Conservation (phyloP, 2,329 filamentous ascomycete species). For the Coleophoma cylindrospora region DNA sequence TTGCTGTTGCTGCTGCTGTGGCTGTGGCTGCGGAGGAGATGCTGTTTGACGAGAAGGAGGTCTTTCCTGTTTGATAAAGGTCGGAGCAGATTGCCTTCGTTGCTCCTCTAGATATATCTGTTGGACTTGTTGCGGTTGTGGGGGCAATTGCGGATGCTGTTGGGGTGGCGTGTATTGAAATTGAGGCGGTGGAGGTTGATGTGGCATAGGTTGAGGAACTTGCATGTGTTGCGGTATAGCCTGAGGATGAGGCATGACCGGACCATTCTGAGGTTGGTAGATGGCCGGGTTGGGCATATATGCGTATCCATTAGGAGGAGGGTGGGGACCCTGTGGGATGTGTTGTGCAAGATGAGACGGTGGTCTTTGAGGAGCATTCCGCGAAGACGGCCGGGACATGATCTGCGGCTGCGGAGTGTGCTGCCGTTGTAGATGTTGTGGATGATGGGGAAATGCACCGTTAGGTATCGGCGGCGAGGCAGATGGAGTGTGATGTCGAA, state of each 20-base stretch:
- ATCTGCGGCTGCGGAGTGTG: conserved; percentile 78
- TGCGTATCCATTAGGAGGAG: conserved; percentile 65
- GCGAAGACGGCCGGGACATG: conserved; percentile 71
- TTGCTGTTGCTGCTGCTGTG: conserved; percentile 43
- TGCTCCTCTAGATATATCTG: conserved; percentile 74
- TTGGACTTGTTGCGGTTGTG: conserved; percentile 43
- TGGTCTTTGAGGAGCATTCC: conserved; percentile 72
- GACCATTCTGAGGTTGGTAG: conserved; percentile 61
- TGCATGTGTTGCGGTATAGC: conserved; percentile 22
- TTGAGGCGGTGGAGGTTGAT: conserved; percentile 43
- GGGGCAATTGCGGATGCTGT: conserved; percentile 26
- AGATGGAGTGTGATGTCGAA: conserved; percentile 77
- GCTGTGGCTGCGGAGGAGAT: conserved; percentile 40
- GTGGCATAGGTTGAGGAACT: conserved; percentile 16
- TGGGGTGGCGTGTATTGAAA: conserved; percentile 22
- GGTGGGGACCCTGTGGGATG: conserved; percentile 56
- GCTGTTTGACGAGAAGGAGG: conserved; percentile 45
- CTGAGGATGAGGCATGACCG: conserved; percentile 15
- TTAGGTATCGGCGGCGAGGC: conserved; percentile 82
- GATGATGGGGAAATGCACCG: conserved; percentile 30
- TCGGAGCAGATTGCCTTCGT: conserved; percentile 66
- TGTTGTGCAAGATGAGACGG: conserved; percentile 68
- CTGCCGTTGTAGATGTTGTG: conserved; percentile 40
- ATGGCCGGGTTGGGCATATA: conserved; percentile 85
- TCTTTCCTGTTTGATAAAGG: conserved; percentile 58